A percentile compares a stretch with the other conserved stretches of the same genome.
These are phyloP conservation scores for Avena eriantha DNA, from an alignment of 176 grass and related monocot genomes.

Conservation along the genomic window DNA sequence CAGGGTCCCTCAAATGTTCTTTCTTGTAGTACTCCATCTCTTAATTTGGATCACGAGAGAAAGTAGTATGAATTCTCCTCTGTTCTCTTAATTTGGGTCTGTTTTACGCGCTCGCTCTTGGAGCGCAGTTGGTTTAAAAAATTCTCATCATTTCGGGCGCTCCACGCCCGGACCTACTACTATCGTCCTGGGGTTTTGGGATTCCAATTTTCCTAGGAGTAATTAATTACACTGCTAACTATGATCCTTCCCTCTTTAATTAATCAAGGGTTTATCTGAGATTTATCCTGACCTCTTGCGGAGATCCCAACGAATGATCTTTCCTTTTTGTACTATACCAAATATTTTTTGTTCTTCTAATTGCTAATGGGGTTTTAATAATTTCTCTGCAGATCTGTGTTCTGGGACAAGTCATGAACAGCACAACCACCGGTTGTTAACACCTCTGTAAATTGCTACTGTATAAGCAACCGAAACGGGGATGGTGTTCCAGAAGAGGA, in stretches of 20 bases:
- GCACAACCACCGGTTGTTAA: conserved; percentile 60
- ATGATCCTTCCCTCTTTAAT: conserved; percentile 46
- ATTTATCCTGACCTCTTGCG: conserved; percentile 48
- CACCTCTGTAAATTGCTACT: conserved; percentile 44
- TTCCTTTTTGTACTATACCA: conserved; percentile 4
- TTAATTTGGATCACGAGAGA: conserved; percentile 52
- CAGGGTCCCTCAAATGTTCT: not conserved
- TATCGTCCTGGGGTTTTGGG: conserved; percentile 38
- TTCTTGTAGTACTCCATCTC: no score
- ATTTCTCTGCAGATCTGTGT: conserved; percentile 64
- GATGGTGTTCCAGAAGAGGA: conserved; percentile 85
- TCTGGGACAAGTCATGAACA: conserved; percentile 55
- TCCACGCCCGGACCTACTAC: conserved; percentile 1
- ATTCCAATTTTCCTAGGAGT: conserved; percentile 7
- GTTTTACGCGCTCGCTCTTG: conserved; percentile 15
- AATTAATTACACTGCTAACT: conserved; percentile 47
- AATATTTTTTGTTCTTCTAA: not conserved
- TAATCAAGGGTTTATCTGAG: conserved; percentile 57
- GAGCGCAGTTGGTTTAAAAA: conserved; percentile 48
- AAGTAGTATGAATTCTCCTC: conserved; percentile 43
- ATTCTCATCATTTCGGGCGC: conserved; percentile 22
- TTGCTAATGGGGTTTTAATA: conserved; percentile 46
- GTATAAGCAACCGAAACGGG: conserved; percentile 40
- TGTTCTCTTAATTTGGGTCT: conserved; percentile 24
- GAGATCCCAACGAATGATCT: conserved; percentile 52